Evolutionary conservation across 1,284 basidiomycete species (phyloP), one percentile per base, ranked within the genome.

Genomic region (Rhodotorula sp.): DNA sequence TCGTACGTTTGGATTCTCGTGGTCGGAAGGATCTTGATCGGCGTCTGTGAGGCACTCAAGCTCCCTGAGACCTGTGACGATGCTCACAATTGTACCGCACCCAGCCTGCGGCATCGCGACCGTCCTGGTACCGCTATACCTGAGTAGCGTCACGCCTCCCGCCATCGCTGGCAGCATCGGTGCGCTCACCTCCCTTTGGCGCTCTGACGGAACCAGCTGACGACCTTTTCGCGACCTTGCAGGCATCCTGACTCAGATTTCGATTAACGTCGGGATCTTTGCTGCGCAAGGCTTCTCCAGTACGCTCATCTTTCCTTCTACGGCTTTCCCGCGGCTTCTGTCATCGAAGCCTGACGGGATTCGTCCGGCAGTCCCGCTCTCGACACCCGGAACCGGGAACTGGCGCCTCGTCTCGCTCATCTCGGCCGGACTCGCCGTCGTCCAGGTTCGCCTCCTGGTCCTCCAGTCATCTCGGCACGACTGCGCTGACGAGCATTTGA

Each of bases 181-280:
- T 74, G 20, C 15, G 72, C 32, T 15, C n/a, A 8, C 30, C 32
- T 17, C 27, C 29, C 10, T 19, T 34, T 15, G 5, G 3, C 49
- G 20, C n/a, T 32, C 19, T 4, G 3, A 15, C 2, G 11, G 4
- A 0, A 11, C 15, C 22, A 49, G 60, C 11, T 32, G 55, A 7
- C 13, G 11, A 17, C 22, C 20, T 27, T 19, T 39, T 13, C 36
- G 7, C 36, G 11, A 44, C 46, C n/a, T 2, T 30, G 20, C 57
- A 74, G 81, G 81, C n/a, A 80, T 82, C 51, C 66, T 81, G 10
- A 82, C 81, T 48, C 81, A 79, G 58, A 62, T 79, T 32, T 69
- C 72, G 3, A 78, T 78, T 68, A 76, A 75, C 61, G 39, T 68
- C 49, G 78, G 78, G 2, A 78, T 79, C 68, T 67, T 78, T 53